A percentile compares a stretch with the other conserved stretches of the same genome.
These are phyloP conservation scores for Codiaeum variegatum DNA, from an alignment of 441 rosid genomes.

Conservation along the genomic window DNA sequence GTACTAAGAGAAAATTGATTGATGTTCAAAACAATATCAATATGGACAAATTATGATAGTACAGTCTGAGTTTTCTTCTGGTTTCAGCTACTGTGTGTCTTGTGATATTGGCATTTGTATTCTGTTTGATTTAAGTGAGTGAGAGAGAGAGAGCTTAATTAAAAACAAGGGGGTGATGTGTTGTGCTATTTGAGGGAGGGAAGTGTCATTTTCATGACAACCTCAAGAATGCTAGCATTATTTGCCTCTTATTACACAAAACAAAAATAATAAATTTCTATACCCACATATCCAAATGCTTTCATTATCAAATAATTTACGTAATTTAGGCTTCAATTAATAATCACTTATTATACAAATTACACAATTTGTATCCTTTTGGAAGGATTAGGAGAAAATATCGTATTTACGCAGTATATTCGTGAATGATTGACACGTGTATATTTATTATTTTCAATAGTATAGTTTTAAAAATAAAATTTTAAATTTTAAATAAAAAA, in stretches of 20 bases:
- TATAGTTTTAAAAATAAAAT: too few relatives aligned
- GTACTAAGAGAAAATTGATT: too few relatives aligned
- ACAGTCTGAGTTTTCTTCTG: background rate
- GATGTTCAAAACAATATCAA: too few relatives aligned
- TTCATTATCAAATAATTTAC: background rate
- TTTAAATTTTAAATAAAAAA: too few relatives aligned
- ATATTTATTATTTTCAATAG: too few relatives aligned
- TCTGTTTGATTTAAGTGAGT: background rate
- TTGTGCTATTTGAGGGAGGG: background rate
- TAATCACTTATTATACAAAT: too few relatives aligned
- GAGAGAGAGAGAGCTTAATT: background rate
- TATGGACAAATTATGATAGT: background rate
- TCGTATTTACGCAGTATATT: too few relatives aligned
- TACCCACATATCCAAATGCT: conserved; percentile 4
- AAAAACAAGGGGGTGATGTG: conserved; percentile 13
- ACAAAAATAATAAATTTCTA: too few relatives aligned
- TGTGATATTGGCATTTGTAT: conserved; percentile 7
- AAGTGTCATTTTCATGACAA: conserved; percentile 42
- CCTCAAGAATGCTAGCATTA: conserved; percentile 21
- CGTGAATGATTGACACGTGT: too few relatives aligned
- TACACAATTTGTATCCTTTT: too few relatives aligned
- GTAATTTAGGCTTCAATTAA: background rate
- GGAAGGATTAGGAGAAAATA: too few relatives aligned
- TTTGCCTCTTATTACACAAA: conserved; percentile 24
- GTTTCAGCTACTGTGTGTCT: conserved; percentile 3